Conservation (phyloP, 345 rosid species). For the Acer campestre region DNA sequence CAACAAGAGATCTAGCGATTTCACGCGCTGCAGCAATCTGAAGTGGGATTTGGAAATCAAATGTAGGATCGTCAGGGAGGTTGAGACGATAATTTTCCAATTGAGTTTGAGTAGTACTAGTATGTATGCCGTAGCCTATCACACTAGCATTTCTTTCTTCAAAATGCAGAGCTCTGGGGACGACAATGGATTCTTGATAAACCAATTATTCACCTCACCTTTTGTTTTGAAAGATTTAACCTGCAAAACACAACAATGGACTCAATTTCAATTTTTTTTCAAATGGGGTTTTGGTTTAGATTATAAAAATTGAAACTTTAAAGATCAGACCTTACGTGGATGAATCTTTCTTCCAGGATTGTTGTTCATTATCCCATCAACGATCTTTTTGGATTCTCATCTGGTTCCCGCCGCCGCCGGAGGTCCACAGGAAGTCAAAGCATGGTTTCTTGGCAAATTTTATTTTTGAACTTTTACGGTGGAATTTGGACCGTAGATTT, state of each 20-base stretch:
- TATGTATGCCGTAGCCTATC: conserved; percentile 80
- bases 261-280: no score
- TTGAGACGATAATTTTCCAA: conserved; percentile 29
- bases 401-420: conserved; percentile 47
- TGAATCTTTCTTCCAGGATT: conserved; percentile 76
- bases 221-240: conserved; percentile 54
- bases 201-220: conserved; percentile 67
- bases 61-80: conserved; percentile 64
- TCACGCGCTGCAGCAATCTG: conserved; percentile 93
- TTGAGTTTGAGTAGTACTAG: conserved; percentile 67
- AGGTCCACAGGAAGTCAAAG: conserved; percentile 81
- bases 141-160: conserved; percentile 49
- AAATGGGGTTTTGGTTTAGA: no score
- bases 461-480: no score
- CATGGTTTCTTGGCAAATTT: conserved; percentile 54
- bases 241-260: conserved; percentile 26
- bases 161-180: conserved; percentile 78
- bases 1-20: conserved; percentile 72
- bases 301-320: no score
- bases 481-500: no score
- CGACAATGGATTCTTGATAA: conserved; percentile 51
- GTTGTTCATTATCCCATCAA: conserved; percentile 50
- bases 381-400: conserved; percentile 33
- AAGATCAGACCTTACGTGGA: conserved; percentile 43
- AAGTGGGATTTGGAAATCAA: conserved; percentile 87